These are phyloP conservation scores for Tripterygium wilfordii DNA, from an alignment of 177 flowering plant species.

Conservation along the genomic window DNA sequence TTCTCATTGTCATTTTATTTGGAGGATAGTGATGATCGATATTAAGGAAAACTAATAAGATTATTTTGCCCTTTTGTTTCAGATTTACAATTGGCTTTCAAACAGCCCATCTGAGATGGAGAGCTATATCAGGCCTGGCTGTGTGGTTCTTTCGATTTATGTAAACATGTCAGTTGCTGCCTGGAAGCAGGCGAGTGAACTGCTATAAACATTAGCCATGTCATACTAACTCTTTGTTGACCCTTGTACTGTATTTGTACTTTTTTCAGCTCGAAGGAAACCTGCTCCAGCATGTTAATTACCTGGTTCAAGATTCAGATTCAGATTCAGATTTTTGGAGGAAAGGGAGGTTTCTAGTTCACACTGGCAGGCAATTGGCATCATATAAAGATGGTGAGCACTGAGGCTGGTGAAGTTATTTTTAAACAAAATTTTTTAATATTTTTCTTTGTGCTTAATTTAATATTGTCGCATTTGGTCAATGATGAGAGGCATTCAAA, in stretches of 20 bases:
- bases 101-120: conserved; percentile 90
- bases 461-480: too few species aligned
- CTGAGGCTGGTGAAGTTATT: not conserved
- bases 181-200: conserved; percentile 76
- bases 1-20: not conserved
- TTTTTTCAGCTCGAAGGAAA: conserved; percentile 63
- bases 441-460: too few species aligned
- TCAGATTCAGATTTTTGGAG: conserved; percentile 67
- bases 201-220: conserved; percentile 2
- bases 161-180: conserved; percentile 58
- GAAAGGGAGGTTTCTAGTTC: conserved; percentile 68
- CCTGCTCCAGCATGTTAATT: conserved; percentile 39
- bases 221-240: conserved; percentile 17
- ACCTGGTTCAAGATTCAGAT: conserved; percentile 41
- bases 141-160: conserved; percentile 77
- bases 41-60: not conserved
- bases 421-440: not conserved
- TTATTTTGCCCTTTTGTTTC: conserved; percentile 12
- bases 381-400: conserved; percentile 70
- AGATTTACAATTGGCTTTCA: conserved; percentile 87
- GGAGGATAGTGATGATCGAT: not conserved
- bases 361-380: conserved; percentile 55
- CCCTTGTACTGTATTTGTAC: too few species aligned
- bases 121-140: conserved; percentile 95
- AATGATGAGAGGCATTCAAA: too few species aligned